Base-by-base conservation (phyloP, 495 filamentous ascomycete species). In the Annulohypoxylon moriforme region DNA sequence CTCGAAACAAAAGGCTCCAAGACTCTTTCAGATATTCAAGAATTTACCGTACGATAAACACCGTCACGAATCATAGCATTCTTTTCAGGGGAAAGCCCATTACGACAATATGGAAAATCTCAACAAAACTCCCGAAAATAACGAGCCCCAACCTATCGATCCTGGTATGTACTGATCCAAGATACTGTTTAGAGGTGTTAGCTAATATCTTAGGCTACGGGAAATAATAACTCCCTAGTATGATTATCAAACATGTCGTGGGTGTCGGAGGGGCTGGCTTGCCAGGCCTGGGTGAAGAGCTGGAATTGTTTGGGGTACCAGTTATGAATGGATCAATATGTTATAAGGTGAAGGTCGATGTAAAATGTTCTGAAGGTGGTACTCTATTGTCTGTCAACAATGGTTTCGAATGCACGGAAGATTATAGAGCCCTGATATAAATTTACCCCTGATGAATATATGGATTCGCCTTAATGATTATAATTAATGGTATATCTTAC, bases 111-210 rank as follows among this genome's bases (percentile, higher is more conserved):
- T 1, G n/a, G n/a, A 1, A 42, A 42, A 16, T 13, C 18, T 18
- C 11, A 52, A 27, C 47, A 25, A 52, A 6, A 50, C 16, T 11
- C 10, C 22, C n/a, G 25, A 61, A 13, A 2, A 14, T 13, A 31
- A 57, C 9, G 46, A 49, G 9, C 46, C 61, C 3, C 56, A 65
- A 0, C 68, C 67, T 29, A 56, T 70, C 20, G 68, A 71, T 16
- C 68, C 68, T n/a, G 5, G 68, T 71, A 40, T 0, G 58, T 67
- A 53, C 31, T 18, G 27, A 7, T 38, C 9, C 22, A 1, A 7
- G 0, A 9, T 2, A 42, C 31, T 3, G 0, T 33, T 1, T 18
- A 11, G 10, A 14, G 7, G 2, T 10, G 1, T 36, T 27, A 0
- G 33, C 64, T 67, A 25, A 67, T n/a, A 46, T 27, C 22, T n/a